These are phyloP conservation scores for Trypanosomatidae sp. DNA, from an alignment of 208 protist species.

Conservation along the genomic window DNA sequence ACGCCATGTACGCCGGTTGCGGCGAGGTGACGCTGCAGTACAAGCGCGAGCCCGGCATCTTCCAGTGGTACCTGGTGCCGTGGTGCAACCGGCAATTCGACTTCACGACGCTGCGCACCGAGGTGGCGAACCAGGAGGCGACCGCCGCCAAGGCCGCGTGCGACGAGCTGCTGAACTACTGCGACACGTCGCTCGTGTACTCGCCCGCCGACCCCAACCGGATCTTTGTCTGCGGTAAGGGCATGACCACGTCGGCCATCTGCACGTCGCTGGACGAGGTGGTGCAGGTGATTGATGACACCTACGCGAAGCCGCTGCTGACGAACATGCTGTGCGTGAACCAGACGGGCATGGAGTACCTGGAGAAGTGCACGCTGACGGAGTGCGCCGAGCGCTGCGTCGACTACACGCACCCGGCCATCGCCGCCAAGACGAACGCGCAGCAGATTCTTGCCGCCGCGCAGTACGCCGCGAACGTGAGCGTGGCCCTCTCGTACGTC, in stretches of 20 bases:
- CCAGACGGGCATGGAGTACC: conserved; percentile 32
- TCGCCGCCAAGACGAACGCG: conserved; percentile 29
- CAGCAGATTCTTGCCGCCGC: conserved; percentile 28
- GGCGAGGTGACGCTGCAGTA: conserved; percentile 69
- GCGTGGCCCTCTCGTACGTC: conserved; percentile 61
- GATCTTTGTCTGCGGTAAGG: conserved; percentile 54
- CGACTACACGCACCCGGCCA: conserved; percentile 24
- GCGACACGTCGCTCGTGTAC: conserved; percentile 28
- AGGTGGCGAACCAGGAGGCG: conserved; percentile 29
- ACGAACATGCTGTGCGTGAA: conserved; percentile 54
- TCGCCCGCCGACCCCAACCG: conserved; percentile 2
- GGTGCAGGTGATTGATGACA: conserved; percentile 28
- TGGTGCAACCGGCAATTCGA: conserved; percentile 53
- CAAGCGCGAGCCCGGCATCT: conserved; percentile 60
- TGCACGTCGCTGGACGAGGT: conserved; percentile 51
- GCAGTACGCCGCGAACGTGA: conserved; percentile 46
- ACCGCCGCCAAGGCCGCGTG: conserved; percentile 34
- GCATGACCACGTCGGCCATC: conserved; percentile 11
- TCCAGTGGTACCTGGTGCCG: conserved; percentile 82
- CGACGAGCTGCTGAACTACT: conserved; percentile 53
- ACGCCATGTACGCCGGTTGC: conserved; percentile 38
- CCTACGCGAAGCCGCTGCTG: conserved; percentile 46
- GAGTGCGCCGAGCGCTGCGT: conserved; percentile 46
- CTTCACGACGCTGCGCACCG: conserved; percentile 31
- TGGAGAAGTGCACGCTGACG: conserved; percentile 52